Percentiles rank a stretch among this genome's conserved stretches.
These are phyloP conservation scores for Aureobasidium sp. DNA, from an alignment of 2,329 filamentous ascomycete species.

Conservation along the genomic window DNA sequence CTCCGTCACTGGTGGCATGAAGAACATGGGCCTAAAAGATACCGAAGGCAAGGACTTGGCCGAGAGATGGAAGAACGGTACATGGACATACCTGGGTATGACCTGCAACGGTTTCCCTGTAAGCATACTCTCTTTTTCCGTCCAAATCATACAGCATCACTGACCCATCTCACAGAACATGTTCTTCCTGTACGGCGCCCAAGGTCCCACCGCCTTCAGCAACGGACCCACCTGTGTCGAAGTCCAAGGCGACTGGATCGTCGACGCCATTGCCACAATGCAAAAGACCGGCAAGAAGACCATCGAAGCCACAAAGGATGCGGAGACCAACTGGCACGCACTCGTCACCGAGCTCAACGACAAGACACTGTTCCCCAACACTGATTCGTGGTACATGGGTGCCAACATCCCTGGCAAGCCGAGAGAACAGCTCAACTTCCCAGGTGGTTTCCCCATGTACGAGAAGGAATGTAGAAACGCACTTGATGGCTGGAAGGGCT, in stretches of 20 bases:
- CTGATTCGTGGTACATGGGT: constrained; percentile 37
- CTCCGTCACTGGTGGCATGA: constrained; percentile 39
- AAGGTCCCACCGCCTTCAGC: constrained; percentile 39
- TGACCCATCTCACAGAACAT: constrained; percentile 14
- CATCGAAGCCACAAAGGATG: constrained; percentile 34
- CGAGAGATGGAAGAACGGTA: constrained; percentile 38
- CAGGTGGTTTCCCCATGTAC: constrained; percentile 35
- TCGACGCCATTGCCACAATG: constrained; percentile 34
- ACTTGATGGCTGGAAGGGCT: constrained; percentile 27
- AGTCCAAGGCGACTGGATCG: constrained; percentile 38
- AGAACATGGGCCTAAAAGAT: constrained; percentile 29
- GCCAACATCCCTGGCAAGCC: constrained; percentile 40
- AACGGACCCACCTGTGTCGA: constrained; percentile 40
- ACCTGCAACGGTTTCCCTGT: constrained; percentile 30
- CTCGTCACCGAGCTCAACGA: constrained; percentile 33
- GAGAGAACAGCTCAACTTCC: constrained; percentile 37
- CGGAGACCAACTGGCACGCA: constrained; percentile 35
- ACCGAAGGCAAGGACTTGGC: constrained; percentile 30
- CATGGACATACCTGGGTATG: constrained; percentile 38
- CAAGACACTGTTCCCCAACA: constrained; percentile 34
- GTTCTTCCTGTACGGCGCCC: constrained; percentile 36
- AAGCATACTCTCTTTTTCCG: not conserved
- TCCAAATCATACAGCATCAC: not conserved
- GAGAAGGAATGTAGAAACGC: constrained; percentile 31
- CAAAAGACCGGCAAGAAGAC: constrained; percentile 31